Percentiles rank a stretch among this genome's conserved stretches.
phyloP scores from a whole-genome alignment of 176 grass and related monocot species.

The Rhynchospora pubera region DNA sequence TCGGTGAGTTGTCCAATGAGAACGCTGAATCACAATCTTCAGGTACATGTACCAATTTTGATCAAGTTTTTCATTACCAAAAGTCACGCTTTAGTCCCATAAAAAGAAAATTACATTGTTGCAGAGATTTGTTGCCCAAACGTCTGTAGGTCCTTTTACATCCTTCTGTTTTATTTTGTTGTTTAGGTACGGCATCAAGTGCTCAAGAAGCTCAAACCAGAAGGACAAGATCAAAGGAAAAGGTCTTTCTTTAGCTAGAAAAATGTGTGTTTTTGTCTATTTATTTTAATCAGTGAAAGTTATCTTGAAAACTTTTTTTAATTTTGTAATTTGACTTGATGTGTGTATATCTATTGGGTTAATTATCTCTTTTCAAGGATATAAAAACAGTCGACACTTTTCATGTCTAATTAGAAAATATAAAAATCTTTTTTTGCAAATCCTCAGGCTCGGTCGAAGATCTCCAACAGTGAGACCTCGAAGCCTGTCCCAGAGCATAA shows the following conservation, averaged over 20 bases:
- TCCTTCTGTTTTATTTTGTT: background rate
- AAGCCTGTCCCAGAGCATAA: slow-evolving; percentile 26
- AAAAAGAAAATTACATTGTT: background rate
- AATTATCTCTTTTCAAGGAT: background rate
- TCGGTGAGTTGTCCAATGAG: slow-evolving; percentile 71
- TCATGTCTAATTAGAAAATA: slow-evolving; percentile 13
- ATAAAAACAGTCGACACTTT: background rate
- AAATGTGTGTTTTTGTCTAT: slow-evolving; percentile 11
- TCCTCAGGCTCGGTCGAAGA: slow-evolving; percentile 52
- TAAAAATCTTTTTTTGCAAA: slow-evolving; percentile 2
- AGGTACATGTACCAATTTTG: slow-evolving; percentile 37
- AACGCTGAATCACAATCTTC: slow-evolving; percentile 50
- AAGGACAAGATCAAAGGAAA: slow-evolving; percentile 65
- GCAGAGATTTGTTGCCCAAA: background rate
- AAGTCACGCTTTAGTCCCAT: background rate
- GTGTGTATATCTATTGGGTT: background rate
- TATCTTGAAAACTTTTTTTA: slow-evolving; percentile 14
- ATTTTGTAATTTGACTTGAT: background rate
- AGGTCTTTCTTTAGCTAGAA: slow-evolving; percentile 38
- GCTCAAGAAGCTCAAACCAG: slow-evolving; percentile 49
- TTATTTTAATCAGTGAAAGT: background rate
- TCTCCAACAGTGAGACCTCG: slow-evolving; percentile 24
- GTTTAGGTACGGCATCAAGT: slow-evolving; percentile 40
- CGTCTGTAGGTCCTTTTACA: slow-evolving; percentile 13
- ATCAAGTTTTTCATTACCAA: slow-evolving; percentile 1